Conservation (phyloP, 1,139 yeast species). For the Saccharomyces hybrid region DNA sequence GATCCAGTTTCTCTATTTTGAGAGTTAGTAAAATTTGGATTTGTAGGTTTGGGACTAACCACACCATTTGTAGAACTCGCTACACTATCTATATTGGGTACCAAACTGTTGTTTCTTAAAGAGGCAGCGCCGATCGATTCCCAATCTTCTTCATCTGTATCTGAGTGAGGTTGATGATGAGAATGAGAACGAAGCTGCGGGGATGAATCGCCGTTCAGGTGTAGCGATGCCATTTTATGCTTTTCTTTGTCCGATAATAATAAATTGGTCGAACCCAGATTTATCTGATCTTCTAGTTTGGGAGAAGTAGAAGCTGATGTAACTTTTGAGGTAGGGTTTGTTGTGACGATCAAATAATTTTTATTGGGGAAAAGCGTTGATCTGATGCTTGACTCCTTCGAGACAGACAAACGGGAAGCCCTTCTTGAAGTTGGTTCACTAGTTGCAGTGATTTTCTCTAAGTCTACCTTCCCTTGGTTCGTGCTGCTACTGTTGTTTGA, state of each 20-base stretch:
- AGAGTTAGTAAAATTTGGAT: slow-evolving; percentile 13
- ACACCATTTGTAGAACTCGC: slow-evolving; percentile 2
- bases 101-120: slow-evolving; percentile 36
- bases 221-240: neutral
- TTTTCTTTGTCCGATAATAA: neutral
- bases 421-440: slow-evolving; percentile 12
- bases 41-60: slow-evolving; percentile 3
- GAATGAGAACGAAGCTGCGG: neutral
- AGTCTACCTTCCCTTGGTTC: slow-evolving; percentile 8
- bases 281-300: slow-evolving; percentile 1
- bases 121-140: slow-evolving; percentile 73
- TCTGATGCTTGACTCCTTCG: slow-evolving; percentile 20
- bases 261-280: neutral
- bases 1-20: slow-evolving; percentile 14
- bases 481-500: neutral
- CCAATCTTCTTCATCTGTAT: slow-evolving; percentile 97
- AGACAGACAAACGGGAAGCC: slow-evolving; percentile 15
- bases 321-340: neutral
- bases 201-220: neutral
- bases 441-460: slow-evolving; percentile 9
- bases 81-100: slow-evolving; percentile 8
- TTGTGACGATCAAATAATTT: neutral
- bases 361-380: slow-evolving; percentile 15
- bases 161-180: slow-evolving; percentile 28
- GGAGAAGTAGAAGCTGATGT: slow-evolving; percentile 1